Base-by-base conservation (phyloP, 306 rosid species). In the Lathyrus sativus region DNA sequence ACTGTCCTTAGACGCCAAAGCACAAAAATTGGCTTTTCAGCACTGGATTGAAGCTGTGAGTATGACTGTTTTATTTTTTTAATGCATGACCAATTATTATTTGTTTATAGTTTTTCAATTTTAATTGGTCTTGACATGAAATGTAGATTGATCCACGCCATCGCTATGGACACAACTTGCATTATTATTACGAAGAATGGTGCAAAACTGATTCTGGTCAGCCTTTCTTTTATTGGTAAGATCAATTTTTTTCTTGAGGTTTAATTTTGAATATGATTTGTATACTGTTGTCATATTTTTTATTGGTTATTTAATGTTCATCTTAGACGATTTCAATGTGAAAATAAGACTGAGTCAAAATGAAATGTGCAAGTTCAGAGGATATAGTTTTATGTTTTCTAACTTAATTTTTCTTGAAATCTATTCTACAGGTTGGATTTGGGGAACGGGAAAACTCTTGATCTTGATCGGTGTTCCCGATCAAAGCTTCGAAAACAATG, bases 41-140 rank as follows among this genome's bases (percentile, higher is more conserved):
- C 98, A 92, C 76, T 92, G 98, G 98, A 89, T 92, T 72, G 98
- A 92, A 86, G 98, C 98, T 45, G 98, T 89, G 80, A 82, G 65
- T 65, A 41, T 28, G 62, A 56, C 13, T 56, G 39, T 56, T 67
- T 24, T 53, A 67, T 26, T 78, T 49, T 22, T 74, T 59, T 28
- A 9, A 8, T 49, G 51, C 24, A 26, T 65, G 84, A 55, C 35
- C 39, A 17, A 48, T 11, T 37, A 57, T 19, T 37, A 33, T 12
- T 42, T 0, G n/a, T 55, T 15, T 29, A 22, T 59, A 12, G 9
- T 49, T 11, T 73, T 31, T 77, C 11, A 46, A 66, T 61, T 41
- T 70, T 67, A 18, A 9, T 37, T 59, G 65, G 42, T 70, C 48
- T 48, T 60, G 29, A 4, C 12, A 24, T 79, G 67, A 14, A 15